Evolutionary conservation across 148 eudicot species (phyloP).

Genomic region (Rhododendron molle): DNA sequence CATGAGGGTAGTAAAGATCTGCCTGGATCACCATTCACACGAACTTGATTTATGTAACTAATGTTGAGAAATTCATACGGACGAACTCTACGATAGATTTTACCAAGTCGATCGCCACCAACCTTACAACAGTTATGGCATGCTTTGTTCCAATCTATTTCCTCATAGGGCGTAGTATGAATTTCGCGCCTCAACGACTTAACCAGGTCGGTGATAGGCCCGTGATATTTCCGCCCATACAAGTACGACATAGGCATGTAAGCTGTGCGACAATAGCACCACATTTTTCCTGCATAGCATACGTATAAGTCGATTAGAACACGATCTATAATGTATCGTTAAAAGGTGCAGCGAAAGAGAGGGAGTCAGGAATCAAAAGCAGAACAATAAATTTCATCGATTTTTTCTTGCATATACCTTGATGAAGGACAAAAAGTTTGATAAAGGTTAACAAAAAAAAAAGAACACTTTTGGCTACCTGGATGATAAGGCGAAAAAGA

Average conservation of each 20-base stretch:
- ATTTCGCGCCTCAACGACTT: neutral
- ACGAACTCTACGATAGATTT: no score
- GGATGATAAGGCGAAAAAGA: conserved; percentile 30
- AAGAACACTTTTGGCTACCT: conserved; percentile 2
- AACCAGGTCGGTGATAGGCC: neutral
- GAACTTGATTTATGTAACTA: no score
- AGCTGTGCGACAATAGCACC: neutral
- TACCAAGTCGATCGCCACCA: neutral
- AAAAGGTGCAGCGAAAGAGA: neutral
- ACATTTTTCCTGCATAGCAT: neutral
- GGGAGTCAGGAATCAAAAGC: no score
- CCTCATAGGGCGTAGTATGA: neutral
- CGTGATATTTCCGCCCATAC: neutral
- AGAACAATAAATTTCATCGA: no score
- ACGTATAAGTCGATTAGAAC: no score
- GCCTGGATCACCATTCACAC: no score
- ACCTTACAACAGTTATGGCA: neutral
- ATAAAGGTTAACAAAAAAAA: no score
- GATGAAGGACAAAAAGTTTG: no score
- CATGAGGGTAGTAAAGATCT: no score
- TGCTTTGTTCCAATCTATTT: neutral
- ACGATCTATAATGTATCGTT: neutral
- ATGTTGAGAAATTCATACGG: no score
- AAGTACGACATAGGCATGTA: neutral
- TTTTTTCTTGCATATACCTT: no score